Base-by-base conservation (phyloP, 495 filamentous ascomycete genomes). In the Neurospora discreta region DNA sequence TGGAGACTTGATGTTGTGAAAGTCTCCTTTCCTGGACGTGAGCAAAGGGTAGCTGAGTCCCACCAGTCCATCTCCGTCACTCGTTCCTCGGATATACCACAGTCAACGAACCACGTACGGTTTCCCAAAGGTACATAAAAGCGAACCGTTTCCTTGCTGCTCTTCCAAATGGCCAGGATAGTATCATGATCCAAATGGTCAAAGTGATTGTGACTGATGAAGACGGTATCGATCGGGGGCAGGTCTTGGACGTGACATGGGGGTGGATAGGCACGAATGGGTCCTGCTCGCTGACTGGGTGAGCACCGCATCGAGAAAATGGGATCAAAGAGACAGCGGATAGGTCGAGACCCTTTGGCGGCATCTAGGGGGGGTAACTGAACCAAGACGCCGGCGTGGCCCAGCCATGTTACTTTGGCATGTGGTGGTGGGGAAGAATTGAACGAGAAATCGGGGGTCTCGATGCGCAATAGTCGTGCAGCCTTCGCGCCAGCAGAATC, bases 11-110 rank as follows among this genome's bases (percentile, higher is more conserved):
- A 6, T 1, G 70, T 15, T 36, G 15, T 36, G 46, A 33, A 18
- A 20, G 39, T 65, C 11, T 82, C n/a, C 69, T 78, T 6, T 77
- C 78, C 9, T 79, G 30, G 10, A 46, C 67, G 5, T 76, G 73
- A 20, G 71, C 42, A 16, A 70, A 71, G 8, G 82, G 67, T 16
- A 6, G 82, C 81, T 3, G 78, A 77, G 33, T 87, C 82, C 85
- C 85, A 87, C 86, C 86, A 88, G 73, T 88, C 86, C 70, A 85
- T 71, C 73, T 88, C 83, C 8, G 75, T 77, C 26, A 87, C 77
- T n/a, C 83, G 76, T 3, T 82, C 77, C 39, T 73, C 68, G 8
- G 74, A 72, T 10, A 87, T 81, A 0, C 83, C 84, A 23, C 83
- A 77, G 16, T 80, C 75, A 2, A 78, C 71, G 13, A 87, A 79